Conservation (phyloP, 2,329 filamentous ascomycete species). For the Xylariaceae sp. region DNA sequence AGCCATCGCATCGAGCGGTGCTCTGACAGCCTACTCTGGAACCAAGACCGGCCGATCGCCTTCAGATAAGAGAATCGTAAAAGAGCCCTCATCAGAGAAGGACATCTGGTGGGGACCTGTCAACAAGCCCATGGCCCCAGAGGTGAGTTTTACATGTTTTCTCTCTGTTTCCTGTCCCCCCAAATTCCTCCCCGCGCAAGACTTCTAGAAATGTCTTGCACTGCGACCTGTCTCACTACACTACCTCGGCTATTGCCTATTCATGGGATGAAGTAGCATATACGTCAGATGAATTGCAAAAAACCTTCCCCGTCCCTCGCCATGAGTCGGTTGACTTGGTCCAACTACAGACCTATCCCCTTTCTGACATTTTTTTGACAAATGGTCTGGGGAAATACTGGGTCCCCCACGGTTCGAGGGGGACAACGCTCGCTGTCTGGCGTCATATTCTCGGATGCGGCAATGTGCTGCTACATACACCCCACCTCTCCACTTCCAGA, state of each 20-base stretch:
- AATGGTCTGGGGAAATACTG: conserved; percentile 2
- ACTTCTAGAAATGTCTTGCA: no score
- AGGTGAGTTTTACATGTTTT: conserved; percentile 60
- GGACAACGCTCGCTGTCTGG: conserved; percentile 20
- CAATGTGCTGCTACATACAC: conserved; percentile 19
- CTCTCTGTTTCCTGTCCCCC: no score
- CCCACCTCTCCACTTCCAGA: conserved; percentile 1
- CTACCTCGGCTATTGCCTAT: conserved; percentile 9
- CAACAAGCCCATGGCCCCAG: conserved; percentile 96
- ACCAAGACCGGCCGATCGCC: conserved; percentile 97
- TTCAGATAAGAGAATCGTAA: conserved; percentile 93
- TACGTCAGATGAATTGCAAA: conserved; percentile 10
- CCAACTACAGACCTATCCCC: neutral
- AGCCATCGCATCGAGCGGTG: conserved; percentile 92
- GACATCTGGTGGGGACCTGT: conserved; percentile 99
- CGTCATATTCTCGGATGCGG: conserved; percentile 22
- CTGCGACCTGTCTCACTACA: conserved; percentile 1
- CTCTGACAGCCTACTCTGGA: conserved; percentile 94
- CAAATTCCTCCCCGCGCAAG: no score
- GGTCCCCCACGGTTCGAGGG: no score
- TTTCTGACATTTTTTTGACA: neutral
- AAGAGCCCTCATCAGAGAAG: conserved; percentile 82
- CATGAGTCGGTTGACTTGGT: neutral
- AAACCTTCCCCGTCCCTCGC: neutral
- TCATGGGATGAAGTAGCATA: conserved; percentile 7